A percentile compares a stretch with the other conserved stretches of the same genome.
phyloP scores from a whole-genome alignment of 306 rosid species.

The Geum urbanum region DNA sequence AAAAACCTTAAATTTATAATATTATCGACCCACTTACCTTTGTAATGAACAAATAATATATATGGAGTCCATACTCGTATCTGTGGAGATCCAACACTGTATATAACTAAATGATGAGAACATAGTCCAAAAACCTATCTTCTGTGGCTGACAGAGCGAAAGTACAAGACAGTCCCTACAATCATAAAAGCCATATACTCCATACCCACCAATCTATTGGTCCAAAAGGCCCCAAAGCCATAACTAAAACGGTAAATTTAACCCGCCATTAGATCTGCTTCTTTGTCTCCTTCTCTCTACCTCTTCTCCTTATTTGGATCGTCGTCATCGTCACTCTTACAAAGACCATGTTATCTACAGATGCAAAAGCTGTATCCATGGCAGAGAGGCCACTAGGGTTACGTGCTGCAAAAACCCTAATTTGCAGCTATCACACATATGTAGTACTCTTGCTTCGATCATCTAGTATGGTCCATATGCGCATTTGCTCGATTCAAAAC shows the following conservation, averaged over 20 bases:
- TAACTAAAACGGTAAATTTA: not conserved
- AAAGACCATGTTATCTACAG: not conserved
- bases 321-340: not conserved
- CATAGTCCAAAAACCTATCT: not conserved
- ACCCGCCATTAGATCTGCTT: not conserved
- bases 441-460: not conserved
- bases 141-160: not conserved
- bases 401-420: slow-evolving; percentile 3
- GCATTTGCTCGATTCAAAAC: not conserved
- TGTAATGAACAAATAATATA: too few species aligned
- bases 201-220: slow-evolving; percentile 2
- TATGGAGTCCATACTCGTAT: too few species aligned
- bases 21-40: too few species aligned
- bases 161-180: slow-evolving; percentile 7
- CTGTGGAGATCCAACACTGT: too few species aligned
- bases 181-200: slow-evolving; percentile 6
- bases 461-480: slow-evolving; percentile 23
- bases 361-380: not conserved
- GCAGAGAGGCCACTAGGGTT: slow-evolving; percentile 1
- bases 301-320: not conserved
- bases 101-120: not conserved
- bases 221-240: slow-evolving; percentile 5
- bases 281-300: not conserved
- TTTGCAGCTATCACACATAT: not conserved
- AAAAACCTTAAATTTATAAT: too few species aligned